phyloP scores from a whole-genome alignment of 768 basidiomycete genomes.

The Mycena belliarum region DNA sequence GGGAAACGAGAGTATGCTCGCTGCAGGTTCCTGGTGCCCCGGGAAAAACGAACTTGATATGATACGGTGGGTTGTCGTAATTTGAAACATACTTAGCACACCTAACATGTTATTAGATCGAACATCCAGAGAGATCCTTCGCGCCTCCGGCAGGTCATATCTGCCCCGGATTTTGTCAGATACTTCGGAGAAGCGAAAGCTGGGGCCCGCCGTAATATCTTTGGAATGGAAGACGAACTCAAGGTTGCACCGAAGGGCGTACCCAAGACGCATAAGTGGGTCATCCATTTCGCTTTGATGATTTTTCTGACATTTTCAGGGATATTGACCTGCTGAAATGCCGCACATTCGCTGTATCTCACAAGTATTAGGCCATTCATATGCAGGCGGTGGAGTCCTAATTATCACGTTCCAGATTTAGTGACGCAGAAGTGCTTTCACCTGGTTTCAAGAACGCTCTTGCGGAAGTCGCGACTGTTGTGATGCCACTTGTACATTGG shows the following conservation, averaged over 20 bases:
- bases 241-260: conserved; percentile 93
- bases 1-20: conserved; percentile 68
- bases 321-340: conserved; percentile 93
- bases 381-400: too few species aligned
- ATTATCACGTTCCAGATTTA: conserved; percentile 54
- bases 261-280: conserved; percentile 74
- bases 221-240: conserved; percentile 84
- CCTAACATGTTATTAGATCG: conserved; percentile 37
- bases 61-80: conserved; percentile 51
- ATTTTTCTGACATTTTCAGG: conserved; percentile 34
- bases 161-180: conserved; percentile 66
- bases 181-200: conserved; percentile 74
- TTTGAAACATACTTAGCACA: background rate
- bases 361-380: conserved; percentile 45
- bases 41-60: conserved; percentile 76
- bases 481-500: conserved; percentile 82
- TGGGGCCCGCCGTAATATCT: conserved; percentile 72
- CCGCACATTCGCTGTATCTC: conserved; percentile 70
- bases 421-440: conserved; percentile 69
- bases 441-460: conserved; percentile 68
- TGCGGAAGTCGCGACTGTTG: conserved; percentile 50
- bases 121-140: conserved; percentile 63
- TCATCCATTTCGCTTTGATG: too few species aligned
- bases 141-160: conserved; percentile 68
- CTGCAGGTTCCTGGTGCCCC: conserved; percentile 81